phyloP scores from a whole-genome alignment of 2,329 filamentous ascomycete genomes.

The Aspergillus bombycis region DNA sequence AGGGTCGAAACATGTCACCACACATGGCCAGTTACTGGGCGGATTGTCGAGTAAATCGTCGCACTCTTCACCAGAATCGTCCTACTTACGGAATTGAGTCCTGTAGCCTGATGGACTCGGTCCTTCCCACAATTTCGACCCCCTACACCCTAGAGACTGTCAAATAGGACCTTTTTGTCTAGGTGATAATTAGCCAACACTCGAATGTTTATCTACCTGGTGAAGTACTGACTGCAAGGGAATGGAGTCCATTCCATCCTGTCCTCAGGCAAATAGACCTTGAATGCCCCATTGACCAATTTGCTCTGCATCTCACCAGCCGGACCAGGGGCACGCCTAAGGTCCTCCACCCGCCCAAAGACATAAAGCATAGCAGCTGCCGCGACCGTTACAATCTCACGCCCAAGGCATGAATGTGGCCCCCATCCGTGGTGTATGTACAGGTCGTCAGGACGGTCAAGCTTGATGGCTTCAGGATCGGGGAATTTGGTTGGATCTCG shows the following conservation, averaged over 20 bases:
- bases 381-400: constrained; percentile 6
- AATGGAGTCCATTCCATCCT: constrained; percentile 10
- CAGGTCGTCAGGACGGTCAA: constrained; percentile 9
- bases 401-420: constrained; percentile 9
- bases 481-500: constrained; percentile 8
- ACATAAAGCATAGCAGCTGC: constrained; percentile 7
- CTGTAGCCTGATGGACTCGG: neutral
- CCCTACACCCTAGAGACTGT: neutral
- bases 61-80: too few relatives aligned
- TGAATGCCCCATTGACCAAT: constrained; percentile 1
- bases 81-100: neutral
- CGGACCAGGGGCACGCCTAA: constrained; percentile 5
- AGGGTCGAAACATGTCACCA: too few relatives aligned
- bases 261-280: constrained; percentile 12
- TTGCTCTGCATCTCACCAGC: constrained; percentile 8
- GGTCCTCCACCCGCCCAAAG: neutral
- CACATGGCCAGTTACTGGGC: too few relatives aligned
- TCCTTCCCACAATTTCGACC: neutral
- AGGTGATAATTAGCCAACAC: neutral
- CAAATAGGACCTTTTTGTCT: constrained; percentile 16
- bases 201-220: neutral
- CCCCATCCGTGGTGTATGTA: constrained; percentile 13
- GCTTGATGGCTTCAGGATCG: constrained; percentile 4
- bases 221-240: constrained; percentile 12
- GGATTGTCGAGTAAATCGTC: too few relatives aligned